These are phyloP conservation scores for Solanum bulbocastanum DNA, from an alignment of 257 asterid genomes.

Conservation along the genomic window DNA sequence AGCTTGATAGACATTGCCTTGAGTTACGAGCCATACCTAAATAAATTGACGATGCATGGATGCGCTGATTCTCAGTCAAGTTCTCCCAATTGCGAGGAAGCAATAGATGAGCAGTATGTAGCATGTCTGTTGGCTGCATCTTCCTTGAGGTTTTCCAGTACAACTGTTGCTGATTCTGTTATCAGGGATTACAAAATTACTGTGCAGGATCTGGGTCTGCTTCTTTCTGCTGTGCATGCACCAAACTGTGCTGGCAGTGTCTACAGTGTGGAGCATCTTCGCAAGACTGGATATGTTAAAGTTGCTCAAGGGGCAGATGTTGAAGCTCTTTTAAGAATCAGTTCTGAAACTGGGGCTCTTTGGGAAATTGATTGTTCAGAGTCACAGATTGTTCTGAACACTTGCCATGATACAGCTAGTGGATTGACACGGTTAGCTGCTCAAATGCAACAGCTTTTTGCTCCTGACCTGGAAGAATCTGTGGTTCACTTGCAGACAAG, in stretches of 20 bases:
- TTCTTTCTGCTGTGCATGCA: constrained; percentile 38
- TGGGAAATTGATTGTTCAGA: constrained; percentile 87
- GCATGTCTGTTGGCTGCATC: constrained; percentile 87
- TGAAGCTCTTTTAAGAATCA: constrained; percentile 56
- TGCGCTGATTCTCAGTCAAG: constrained; percentile 15
- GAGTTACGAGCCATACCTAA: constrained; percentile 69
- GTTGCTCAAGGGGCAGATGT: constrained; percentile 73
- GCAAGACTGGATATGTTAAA: constrained; percentile 70
- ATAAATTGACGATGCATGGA: constrained; percentile 12
- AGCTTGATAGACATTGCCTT: constrained; percentile 78
- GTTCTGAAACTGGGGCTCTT: constrained; percentile 40
- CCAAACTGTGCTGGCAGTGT: constrained; percentile 22
- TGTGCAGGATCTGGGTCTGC: constrained; percentile 79
- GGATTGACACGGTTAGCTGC: constrained; percentile 63
- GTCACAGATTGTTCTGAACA: constrained; percentile 50
- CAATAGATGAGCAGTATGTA: constrained; percentile 31
- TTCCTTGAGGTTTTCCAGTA: constrained; percentile 59
- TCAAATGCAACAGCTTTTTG: constrained; percentile 81
- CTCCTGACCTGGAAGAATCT: constrained; percentile 82
- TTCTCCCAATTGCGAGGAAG: constrained; percentile 17
- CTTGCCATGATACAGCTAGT: constrained; percentile 73
- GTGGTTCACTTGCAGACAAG: constrained; percentile 86
- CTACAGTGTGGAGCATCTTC: constrained; percentile 59
- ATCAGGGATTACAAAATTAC: constrained; percentile 48
- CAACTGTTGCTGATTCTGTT: constrained; percentile 27